These are phyloP conservation scores for Triticum aestivum DNA, from an alignment of 176 grass and related monocot species.

Conservation along the genomic window DNA sequence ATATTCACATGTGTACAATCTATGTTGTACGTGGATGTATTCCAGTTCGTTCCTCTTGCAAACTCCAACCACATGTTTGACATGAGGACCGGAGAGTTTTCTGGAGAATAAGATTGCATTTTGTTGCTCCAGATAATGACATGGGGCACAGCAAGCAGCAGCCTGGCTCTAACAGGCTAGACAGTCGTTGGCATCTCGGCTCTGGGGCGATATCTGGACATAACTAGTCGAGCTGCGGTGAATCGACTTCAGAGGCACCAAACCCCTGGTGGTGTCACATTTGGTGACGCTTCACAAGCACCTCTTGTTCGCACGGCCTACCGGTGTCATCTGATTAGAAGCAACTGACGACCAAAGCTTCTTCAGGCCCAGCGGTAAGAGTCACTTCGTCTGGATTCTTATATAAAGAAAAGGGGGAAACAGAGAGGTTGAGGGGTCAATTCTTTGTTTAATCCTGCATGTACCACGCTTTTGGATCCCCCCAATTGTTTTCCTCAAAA, in stretches of 20 bases:
- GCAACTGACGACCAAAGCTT: constrained; percentile 22
- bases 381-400: background rate
- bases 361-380: constrained; percentile 36
- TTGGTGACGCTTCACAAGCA: constrained; percentile 23
- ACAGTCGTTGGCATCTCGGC: background rate
- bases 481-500: constrained; percentile 23
- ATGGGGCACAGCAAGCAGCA: constrained; percentile 2
- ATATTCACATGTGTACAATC: background rate
- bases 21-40: constrained; percentile 5
- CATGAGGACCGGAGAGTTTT: constrained; percentile 23
- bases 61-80: constrained; percentile 29
- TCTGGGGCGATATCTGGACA: background rate
- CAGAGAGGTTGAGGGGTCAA: background rate
- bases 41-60: background rate
- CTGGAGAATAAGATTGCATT: background rate
- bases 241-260: background rate
- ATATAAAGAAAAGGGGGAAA: background rate
- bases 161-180: background rate
- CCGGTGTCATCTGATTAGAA: constrained; percentile 29
- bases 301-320: constrained; percentile 22
- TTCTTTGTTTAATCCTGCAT: constrained; percentile 33
- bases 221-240: background rate
- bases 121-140: constrained; percentile 7
- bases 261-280: background rate
- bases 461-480: constrained; percentile 14